Conservation (phyloP, 352 stramenopile genomes). For the Globisporangium paddicum region DNA sequence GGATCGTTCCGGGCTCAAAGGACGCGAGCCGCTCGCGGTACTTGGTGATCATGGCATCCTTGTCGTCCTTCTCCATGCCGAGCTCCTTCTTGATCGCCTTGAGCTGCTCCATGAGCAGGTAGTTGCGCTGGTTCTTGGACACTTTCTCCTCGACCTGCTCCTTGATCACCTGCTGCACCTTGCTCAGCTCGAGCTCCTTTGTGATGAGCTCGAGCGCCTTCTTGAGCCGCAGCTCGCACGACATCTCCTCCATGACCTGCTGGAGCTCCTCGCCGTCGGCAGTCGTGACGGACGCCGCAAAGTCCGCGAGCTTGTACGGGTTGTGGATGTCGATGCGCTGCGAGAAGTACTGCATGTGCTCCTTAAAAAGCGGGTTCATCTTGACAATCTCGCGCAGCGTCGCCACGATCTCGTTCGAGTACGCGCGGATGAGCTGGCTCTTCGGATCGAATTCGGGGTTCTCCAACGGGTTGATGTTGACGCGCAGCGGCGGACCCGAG, state of each 20-base stretch:
- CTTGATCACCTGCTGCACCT: slow-evolving; percentile 97
- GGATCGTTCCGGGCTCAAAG: slow-evolving; percentile 60
- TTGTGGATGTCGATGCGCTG: slow-evolving; percentile 94
- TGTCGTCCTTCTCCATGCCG: slow-evolving; percentile 99
- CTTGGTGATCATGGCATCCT: slow-evolving; percentile 97
- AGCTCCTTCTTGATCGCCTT: slow-evolving; percentile 99
- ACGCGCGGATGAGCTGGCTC: slow-evolving; percentile 91
- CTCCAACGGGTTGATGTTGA: slow-evolving; percentile 70
- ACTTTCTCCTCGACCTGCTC: slow-evolving; percentile 89
- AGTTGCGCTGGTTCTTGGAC: slow-evolving; percentile 97
- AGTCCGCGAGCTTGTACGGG: slow-evolving; percentile 97
- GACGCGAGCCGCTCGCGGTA: slow-evolving; percentile 88
- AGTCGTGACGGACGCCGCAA: slow-evolving; percentile 94
- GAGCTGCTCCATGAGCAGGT: slow-evolving; percentile 98
- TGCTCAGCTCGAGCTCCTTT: slow-evolving; percentile 95
- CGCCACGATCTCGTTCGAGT: slow-evolving; percentile 97
- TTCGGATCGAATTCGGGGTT: slow-evolving; percentile 66
- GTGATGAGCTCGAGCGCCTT: slow-evolving; percentile 95
- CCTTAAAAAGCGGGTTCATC: slow-evolving; percentile 96
- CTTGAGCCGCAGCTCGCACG: slow-evolving; percentile 93
- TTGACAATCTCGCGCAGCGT: slow-evolving; percentile 96
- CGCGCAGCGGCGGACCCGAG: slow-evolving; percentile 47
- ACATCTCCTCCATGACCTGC: slow-evolving; percentile 94
- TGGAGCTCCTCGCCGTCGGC: slow-evolving; percentile 91
- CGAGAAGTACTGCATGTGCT: slow-evolving; percentile 97